Base-by-base conservation (phyloP, 108 stramenopile species). In the Seminavis robusta region DNA sequence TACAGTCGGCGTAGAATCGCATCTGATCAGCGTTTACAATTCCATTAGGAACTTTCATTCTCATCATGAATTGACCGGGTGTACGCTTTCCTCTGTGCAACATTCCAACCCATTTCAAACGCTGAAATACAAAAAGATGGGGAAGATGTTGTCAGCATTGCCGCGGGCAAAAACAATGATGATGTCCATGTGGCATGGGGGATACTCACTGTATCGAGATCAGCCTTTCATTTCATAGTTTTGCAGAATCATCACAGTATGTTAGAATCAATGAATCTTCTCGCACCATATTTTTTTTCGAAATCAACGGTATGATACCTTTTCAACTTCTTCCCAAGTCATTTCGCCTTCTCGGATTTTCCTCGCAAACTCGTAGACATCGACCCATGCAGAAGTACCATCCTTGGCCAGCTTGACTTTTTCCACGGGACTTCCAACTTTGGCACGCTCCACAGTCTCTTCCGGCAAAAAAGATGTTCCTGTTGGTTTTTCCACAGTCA, bases 1-100 rank as follows among this genome's bases (percentile, higher is more conserved):
- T n/a, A n/a, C 68, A 63, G 40, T 84, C 75, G 33, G 93, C 90
- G 42, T 77, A 84, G 56, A 94, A 92, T 25, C 94, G 71, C 77
- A 97, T 74, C 59, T 92, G 93, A 38, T 93, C 90, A 29, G 88
- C 50, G 34, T 80, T 95, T 57, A 95, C 75, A 34, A 97, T 90
- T n/a, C 96, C 96, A 67, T 95, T 95, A 3, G 96, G 94, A 2
- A 94, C 80, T 58, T 83, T 78, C 44, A 92, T 77, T 1, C 94
- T 77, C 88, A 95, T 88, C 94, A 97, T 93, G 81, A 97, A 97
- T 52, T 88, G 87, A 21, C 96, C 96, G 1, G 96, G 96, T 30
- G 93, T 95, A 17, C 92, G 84, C 74, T 95, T 97, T 46, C 73
- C 63, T 34, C 96, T 73, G 71, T 94, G 93, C 20, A 97, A 80